Base-by-base conservation (phyloP, 208 protist species). In the Crithidia brevicula region DNA sequence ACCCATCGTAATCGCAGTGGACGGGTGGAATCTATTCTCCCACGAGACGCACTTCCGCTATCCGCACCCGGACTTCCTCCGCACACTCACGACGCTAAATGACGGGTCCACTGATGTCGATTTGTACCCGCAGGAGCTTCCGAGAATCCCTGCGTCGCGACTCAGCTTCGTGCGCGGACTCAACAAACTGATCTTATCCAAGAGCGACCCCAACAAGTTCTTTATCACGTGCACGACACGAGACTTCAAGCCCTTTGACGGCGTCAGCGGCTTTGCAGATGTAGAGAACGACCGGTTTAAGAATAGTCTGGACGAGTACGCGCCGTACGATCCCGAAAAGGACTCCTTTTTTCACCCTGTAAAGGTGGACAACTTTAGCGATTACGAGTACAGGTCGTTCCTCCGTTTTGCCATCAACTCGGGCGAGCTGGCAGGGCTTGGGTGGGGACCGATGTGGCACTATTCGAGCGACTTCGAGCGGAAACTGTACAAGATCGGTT, bases 401-500 rank as follows among this genome's bases (percentile, higher is more conserved):
- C 74, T 95, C 9, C 88, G 92, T 34, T 97, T 97, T 69, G 69
- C 84, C 59, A 81, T 97, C 56, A 97, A 97, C 81, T 95, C 89
- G 9, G 92, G 92, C 28, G 92, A 97, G 63, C 65, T 97, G 20
- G 85, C 89, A 10, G 92, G 92, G n/a, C 72, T 97, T n/a, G 92
- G 92, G 3, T 97, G 92, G 90, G 92, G 92, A 1, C 92, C 92
- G 1, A 85, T 97, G 74, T 97, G 92, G 90, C 92, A 97, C 76
- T 84, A 93, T 56, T 94, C 88, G 18, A 94, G 88, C 56, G 81
- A 89, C 38, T 97, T 97, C 77, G 93, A 97, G 77, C 71, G 93
- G 22, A 97, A 96, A 72, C 75, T 96, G 61, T 95, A 96, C 81
- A 97, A 97, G 68, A 95, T 97, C 54, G 89, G 77, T 11, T 97